Base-by-base conservation (phyloP, 305 asterid genomes). In the Fraxinus paxiana region DNA sequence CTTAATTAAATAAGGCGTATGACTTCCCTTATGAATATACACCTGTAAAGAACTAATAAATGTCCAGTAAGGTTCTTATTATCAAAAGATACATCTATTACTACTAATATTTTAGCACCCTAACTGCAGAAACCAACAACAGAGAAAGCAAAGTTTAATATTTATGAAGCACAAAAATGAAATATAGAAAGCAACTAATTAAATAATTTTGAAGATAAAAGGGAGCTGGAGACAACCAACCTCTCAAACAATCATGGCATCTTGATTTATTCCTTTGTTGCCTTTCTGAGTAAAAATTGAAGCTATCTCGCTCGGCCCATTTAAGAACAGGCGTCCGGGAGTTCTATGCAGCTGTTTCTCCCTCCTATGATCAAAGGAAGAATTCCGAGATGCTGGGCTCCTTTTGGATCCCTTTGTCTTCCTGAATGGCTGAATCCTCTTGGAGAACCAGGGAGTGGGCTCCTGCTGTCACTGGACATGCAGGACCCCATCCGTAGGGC, bases 401-500 rank as follows among this genome's bases (percentile, higher is more conserved):
- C 83, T 88, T 82, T 78, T 87, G 54, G 84, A 77, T 34, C 83
- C 78, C 89, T 85, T 89, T 77, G 78, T 87, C 88, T 83, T 91
- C 24, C 80, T 78, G 80, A 28, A 28, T 28, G 30, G 30, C 30
- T 28, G 30, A 80, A 63, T 69, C 85, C 88, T 80, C 79, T 4
- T 4, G 92, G 97, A 80, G 96, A 77, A 30, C 87, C 61, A 18
- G 91, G 88, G 86, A 83, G 79, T 22, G 91, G 94, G 88, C 87
- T 90, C 92, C 95, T 84, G 92, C 92, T 90, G 80, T 91, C 93
- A 35, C 80, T 65, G 48, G 97, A 89, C 76, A 90, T 88, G 93
- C 97, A 91, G 92, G 93, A 88, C 80, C 95, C 93, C 97, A 92
- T 92, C 79, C 86, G 83, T 30, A 90, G 92, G 93, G 91, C 94